Conservation (phyloP, 805 yeast genomes). For the Myxozyma udenii region DNA sequence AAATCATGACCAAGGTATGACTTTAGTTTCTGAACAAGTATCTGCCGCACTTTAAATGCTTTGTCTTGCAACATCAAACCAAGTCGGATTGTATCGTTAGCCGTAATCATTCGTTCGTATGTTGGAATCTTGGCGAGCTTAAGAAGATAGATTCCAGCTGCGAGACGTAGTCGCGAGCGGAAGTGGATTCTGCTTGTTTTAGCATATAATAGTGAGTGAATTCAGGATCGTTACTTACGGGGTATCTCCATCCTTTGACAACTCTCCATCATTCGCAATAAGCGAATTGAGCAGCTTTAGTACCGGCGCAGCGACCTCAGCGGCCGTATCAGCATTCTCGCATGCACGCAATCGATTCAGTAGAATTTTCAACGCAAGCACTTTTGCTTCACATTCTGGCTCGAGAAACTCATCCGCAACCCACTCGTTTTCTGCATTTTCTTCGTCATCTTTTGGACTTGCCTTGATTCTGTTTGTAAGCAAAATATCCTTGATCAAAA, state of each 20-base stretch:
- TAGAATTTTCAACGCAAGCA: constrained; percentile 53
- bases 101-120: constrained; percentile 53
- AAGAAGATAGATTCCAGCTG: constrained; percentile 63
- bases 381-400: constrained; percentile 46
- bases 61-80: constrained; percentile 67
- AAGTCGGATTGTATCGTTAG: constrained; percentile 51
- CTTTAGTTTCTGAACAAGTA: constrained; percentile 52
- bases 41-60: constrained; percentile 52
- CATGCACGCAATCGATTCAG: constrained; percentile 54
- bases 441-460: constrained; percentile 32
- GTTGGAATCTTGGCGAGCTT: constrained; percentile 58
- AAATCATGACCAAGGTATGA: constrained; percentile 49
- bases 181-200: constrained; percentile 37
- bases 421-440: constrained; percentile 42
- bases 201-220: background rate
- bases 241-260: constrained; percentile 45
- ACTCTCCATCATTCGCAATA: constrained; percentile 75
- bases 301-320: constrained; percentile 56
- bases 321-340: constrained; percentile 41
- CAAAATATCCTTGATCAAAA: constrained; percentile 60
- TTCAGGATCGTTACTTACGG: constrained; percentile 42
- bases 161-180: constrained; percentile 60
- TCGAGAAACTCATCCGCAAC: constrained; percentile 47
- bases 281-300: constrained; percentile 64
- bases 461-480: constrained; percentile 45